These are phyloP conservation scores for Volvariella volvacea DNA, from an alignment of 1,284 basidiomycete species.

Conservation along the genomic window DNA sequence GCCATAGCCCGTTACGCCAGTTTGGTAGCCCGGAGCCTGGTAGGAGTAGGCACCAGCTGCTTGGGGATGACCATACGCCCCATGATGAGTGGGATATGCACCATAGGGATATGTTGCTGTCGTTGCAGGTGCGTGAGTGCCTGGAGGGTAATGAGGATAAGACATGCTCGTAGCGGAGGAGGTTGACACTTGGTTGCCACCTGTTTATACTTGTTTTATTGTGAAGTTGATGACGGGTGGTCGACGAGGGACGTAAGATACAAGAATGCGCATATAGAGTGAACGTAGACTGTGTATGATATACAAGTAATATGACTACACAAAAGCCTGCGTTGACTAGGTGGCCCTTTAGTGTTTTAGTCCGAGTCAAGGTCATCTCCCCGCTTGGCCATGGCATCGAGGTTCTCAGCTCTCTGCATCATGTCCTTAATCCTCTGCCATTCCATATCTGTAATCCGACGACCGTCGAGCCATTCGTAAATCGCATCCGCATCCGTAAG, in stretches of 20 bases:
- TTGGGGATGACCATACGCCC: conserved; percentile 25
- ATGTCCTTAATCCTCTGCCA: conserved; percentile 64
- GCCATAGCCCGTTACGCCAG: conserved; percentile 46
- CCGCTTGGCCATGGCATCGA: conserved; percentile 45
- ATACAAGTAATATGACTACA: no score
- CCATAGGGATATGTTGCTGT: conserved; percentile 49
- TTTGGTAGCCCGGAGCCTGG: conserved; percentile 32
- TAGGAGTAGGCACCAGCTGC: conserved; percentile 42
- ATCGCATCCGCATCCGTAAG: conserved; percentile 66
- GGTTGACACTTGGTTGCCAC: conserved; percentile 35
- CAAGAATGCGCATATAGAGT: background rate
- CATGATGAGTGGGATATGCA: conserved; percentile 32
- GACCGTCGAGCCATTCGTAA: conserved; percentile 76
- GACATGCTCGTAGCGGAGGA: conserved; percentile 57
- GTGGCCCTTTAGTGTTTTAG: no score
- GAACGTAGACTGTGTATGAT: background rate
- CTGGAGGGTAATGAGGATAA: conserved; percentile 23
- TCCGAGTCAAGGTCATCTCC: no score
- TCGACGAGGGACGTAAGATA: background rate
- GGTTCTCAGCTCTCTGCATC: conserved; percentile 63
- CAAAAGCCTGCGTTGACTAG: no score
- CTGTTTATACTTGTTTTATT: background rate
- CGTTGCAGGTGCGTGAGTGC: conserved; percentile 26
- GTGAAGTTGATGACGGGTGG: no score
- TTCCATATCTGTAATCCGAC: conserved; percentile 58